Evolutionary conservation across 2,329 filamentous ascomycete species (phyloP).

Genomic region (Alternaria brassicicola): DNA sequence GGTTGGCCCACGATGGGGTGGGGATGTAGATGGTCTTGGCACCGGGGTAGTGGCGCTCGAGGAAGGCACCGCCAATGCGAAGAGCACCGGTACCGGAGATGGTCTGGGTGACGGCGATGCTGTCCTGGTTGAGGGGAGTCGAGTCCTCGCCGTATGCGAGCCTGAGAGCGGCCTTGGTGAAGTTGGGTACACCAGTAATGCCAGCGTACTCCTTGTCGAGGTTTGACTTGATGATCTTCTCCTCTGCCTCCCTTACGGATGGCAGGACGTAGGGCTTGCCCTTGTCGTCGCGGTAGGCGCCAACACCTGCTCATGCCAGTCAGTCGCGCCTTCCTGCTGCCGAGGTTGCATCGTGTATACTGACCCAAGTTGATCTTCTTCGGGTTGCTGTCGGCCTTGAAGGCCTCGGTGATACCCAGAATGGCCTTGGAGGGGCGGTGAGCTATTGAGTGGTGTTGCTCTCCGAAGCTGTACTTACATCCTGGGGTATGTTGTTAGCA

Average conservation of each 20-base stretch:
- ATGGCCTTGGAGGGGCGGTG: constrained; percentile 65
- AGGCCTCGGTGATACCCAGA: constrained; percentile 94
- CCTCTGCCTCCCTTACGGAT: constrained; percentile 87
- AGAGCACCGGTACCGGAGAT: constrained; percentile 98
- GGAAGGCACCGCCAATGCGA: constrained; percentile 91
- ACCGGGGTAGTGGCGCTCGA: constrained; percentile 87
- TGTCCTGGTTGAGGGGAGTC: constrained; percentile 71
- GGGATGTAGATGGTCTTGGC: constrained; percentile 97
- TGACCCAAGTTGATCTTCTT: constrained; percentile 97
- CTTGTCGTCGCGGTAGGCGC: constrained; percentile 96
- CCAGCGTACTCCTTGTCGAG: constrained; percentile 98
- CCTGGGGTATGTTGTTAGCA: constrained; percentile 38
- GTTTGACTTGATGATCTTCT: constrained; percentile 76
- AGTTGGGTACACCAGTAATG: constrained; percentile 93
- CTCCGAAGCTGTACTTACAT: constrained; percentile 36
- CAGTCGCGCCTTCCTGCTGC: constrained; percentile 17
- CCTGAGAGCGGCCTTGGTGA: constrained; percentile 88
- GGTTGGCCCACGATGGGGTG: constrained; percentile 96
- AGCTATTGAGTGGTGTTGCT: constrained; percentile 16
- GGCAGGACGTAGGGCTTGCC: constrained; percentile 98
- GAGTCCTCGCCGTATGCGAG: constrained; percentile 89
- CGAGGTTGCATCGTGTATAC: constrained; percentile 25
- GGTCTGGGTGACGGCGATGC: constrained; percentile 92
- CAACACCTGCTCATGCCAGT: constrained; percentile 69
- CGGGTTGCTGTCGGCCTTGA: constrained; percentile 92